Evolutionary conservation across 1,284 basidiomycete genomes (phyloP), one percentile per base, ranked within the genome.

Genomic region (Clitocybe nebularis): DNA sequence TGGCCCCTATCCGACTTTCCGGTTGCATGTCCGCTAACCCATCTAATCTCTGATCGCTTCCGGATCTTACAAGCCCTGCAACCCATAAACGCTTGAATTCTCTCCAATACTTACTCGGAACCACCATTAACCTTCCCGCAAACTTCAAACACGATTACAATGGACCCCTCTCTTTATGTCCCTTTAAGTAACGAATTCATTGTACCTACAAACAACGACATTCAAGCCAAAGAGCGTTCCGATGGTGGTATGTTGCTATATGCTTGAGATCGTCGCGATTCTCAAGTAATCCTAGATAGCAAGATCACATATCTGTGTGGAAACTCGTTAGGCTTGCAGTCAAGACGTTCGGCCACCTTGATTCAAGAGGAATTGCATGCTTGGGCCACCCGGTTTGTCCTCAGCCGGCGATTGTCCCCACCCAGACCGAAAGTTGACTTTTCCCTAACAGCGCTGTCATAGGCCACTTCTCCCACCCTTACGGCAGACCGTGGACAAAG

Each of bases 391-490:
- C 76, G 77, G 93, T 92, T 59, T 60, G 70, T 60, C 36, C 41
- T 41, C 39, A 22, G 48, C 35, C 35, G 7, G 21, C n/a, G 10
- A 37, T 44, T 29, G 16, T 28, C 41, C 14, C 26, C 10, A 25
- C 21, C 36, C 28, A 33, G 37, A 26, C 17, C 38, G 28, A 16
- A 24, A 30, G 36, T 19, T 40, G 35, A 43, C 23, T 16, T 21
- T 38, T 47, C 44, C 41, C 46, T 20, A 30, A 20, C 52, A 95
- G 93, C 53, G 93, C 80, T 10, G 94, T 98, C 24, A 74, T 86
- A 34, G 96, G 91, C 9, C 96, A 99, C 66, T 95, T 95, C 66
- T 72, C 80, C 53, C 95, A 98, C 63, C 89, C 91, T 5, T 72
- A 88, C 56, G 72, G 72, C 25, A 79, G 91, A 36, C 83, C 84